Base-by-base conservation (phyloP, 768 basidiomycete genomes). In the Russula earlei region DNA sequence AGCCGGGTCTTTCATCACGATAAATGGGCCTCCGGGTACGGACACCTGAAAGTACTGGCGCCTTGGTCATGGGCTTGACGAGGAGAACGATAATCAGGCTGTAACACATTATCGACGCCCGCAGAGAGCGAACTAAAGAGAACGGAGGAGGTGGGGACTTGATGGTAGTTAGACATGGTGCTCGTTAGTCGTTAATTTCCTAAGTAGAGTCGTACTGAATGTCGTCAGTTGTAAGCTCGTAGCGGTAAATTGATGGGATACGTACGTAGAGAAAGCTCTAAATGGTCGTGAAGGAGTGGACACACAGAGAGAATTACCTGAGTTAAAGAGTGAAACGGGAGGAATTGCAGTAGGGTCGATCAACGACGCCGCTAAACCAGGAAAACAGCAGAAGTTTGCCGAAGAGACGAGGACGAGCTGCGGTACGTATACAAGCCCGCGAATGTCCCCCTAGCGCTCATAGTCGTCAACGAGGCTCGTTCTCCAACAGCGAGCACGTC, bases 291-390 rank as follows among this genome's bases (percentile, higher is more conserved):
- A n/a, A 31, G 47, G 15, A 19, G 29, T 3, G 9, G 4, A 33
- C 5, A 7, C 19, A 31, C 20, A 25, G 17, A 29, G 20, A 36
- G 15, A 19, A 10, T n/a, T n/a, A n/a, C n/a, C n/a, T n/a, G 20
- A 41, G 29, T 15, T 22, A 52, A 24, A 36, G 40, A 24, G 25
- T 42, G 22, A 44, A 17, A 19, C 17, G 2, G 24, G 44, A 25
- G 22, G n/a, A n/a, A 49, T 4, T 15, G 27, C 22, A 41, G 6
- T 31, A 19, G 22, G 47, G 57, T 58, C 57, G 57, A 54, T 58
- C 57, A 0, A 58, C 57, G 52, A 58, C 57, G 57, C 57, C 57
- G 44, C 57, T n/a, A 44, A 24, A 49, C 47, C 40, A 31, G 52
- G 52, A 27, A 49, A 38, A 44, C 46, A 36, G 38, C 20, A 54